A percentile compares a stretch with the other conserved stretches of the same genome.
Conservation (phyloP, 2,329 filamentous ascomycete genomes). For the Trichoderma semiorbis region DNA sequence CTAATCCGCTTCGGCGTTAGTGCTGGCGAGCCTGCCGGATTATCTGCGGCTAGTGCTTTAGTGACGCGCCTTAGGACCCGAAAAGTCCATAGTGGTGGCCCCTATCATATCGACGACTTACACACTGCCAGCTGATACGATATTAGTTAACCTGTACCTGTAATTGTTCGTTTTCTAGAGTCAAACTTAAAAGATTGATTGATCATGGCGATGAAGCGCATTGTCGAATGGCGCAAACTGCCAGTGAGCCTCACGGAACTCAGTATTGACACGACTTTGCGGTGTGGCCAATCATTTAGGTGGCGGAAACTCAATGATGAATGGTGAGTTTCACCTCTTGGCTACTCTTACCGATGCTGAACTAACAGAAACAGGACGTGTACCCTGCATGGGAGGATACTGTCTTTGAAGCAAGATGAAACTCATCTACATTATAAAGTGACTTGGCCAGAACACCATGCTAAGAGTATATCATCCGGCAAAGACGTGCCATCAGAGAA, state of each 20-base stretch:
- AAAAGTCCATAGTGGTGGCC: neutral
- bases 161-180: neutral
- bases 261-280: conserved; percentile 88
- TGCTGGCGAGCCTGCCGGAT: conserved; percentile 1
- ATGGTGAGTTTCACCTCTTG: conserved; percentile 55
- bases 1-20: conserved; percentile 27
- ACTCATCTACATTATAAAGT: conserved; percentile 76
- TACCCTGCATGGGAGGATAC: conserved; percentile 76
- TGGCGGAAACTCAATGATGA: conserved; percentile 84
- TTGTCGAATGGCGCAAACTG: conserved; percentile 82
- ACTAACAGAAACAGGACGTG: conserved; percentile 58
- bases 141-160: neutral
- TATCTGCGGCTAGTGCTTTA: conserved; percentile 17
- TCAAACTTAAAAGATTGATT: neutral
- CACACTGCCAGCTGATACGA: neutral
- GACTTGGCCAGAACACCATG: conserved; percentile 48
- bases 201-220: conserved; percentile 43
- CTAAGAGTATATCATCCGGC: conserved; percentile 12
- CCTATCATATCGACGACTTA: neutral
- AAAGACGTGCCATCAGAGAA: conserved; percentile 26
- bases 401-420: conserved; percentile 80
- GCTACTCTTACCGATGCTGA: neutral
- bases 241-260: conserved; percentile 80
- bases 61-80: neutral
- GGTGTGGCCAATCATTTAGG: conserved; percentile 94